Percentiles rank a stretch among this genome's conserved stretches.
Conservation (phyloP, 2,329 filamentous ascomycete genomes). For the Aspergillus texensis region DNA sequence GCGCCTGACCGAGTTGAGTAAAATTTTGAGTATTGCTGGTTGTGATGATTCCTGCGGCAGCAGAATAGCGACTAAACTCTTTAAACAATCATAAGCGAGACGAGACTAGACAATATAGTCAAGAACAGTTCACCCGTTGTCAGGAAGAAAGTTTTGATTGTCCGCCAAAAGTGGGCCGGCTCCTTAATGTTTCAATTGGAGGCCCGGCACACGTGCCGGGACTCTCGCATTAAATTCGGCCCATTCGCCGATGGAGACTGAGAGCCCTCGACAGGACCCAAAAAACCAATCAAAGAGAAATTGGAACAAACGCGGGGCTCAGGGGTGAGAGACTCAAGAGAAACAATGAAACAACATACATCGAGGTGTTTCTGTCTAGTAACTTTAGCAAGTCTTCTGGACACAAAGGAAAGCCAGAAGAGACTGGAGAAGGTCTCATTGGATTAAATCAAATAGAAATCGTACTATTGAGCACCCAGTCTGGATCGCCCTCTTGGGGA, state of each 20-base stretch:
- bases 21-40: neutral
- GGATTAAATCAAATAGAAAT: neutral
- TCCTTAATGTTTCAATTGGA: constrained; percentile 7
- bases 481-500: neutral
- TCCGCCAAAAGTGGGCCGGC: neutral
- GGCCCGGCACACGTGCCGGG: constrained; percentile 16
- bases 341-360: constrained; percentile 7
- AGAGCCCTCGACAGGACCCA: neutral
- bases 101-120: constrained; percentile 1
- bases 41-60: neutral
- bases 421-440: neutral
- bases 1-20: neutral
- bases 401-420: neutral
- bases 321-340: neutral
- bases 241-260: constrained; percentile 6
- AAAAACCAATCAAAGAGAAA: neutral
- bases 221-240: constrained; percentile 1
- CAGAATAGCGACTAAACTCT: neutral
- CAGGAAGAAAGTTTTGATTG: constrained; percentile 5
- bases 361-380: neutral
- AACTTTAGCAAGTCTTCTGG: neutral
- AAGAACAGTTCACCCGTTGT: constrained; percentile 1
- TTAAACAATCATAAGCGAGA: constrained; percentile 3
- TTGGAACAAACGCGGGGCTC: constrained; percentile 14
- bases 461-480: neutral